Evolutionary conservation across 2,329 filamentous ascomycete genomes (phyloP).

Genomic region (Dactylellina parvicollis): DNA sequence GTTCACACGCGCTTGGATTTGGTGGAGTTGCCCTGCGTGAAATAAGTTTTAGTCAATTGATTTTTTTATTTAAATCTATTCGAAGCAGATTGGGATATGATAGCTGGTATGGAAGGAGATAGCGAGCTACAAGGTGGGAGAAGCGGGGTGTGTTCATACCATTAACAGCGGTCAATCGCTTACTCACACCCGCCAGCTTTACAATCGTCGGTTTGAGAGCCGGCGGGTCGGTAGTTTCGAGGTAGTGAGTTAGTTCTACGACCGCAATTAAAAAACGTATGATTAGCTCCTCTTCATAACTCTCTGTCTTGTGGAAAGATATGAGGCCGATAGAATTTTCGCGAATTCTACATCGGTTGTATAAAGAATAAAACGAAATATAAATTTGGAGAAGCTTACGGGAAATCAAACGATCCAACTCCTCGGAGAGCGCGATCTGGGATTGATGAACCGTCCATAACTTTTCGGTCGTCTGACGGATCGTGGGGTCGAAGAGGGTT

Average conservation of each 20-base stretch:
- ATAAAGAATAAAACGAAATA: not conserved
- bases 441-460: conserved; percentile 57
- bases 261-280: too few relatives aligned
- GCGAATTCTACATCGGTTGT: too few relatives aligned
- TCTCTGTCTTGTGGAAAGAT: too few relatives aligned
- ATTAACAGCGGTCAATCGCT: conserved; percentile 57
- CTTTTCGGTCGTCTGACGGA: conserved; percentile 58
- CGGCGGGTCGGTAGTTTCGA: conserved; percentile 58
- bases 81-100: not conserved
- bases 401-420: conserved; percentile 57
- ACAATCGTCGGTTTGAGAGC: conserved; percentile 57
- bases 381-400: conserved; percentile 44
- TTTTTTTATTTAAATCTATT: too few relatives aligned
- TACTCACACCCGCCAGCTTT: conserved; percentile 56
- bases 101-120: not conserved
- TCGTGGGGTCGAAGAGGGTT: conserved; percentile 57
- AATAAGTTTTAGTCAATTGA: not conserved
- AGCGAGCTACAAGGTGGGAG: not conserved
- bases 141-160: conserved; percentile 47
- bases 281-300: too few relatives aligned
- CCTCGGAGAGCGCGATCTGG: conserved; percentile 56
- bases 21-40: conserved; percentile 54
- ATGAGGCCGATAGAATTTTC: not conserved
- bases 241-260: conserved; percentile 57
- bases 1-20: conserved; percentile 57